Evolutionary conservation across 2,329 filamentous ascomycete genomes (phyloP).

Genomic region (Cryphonectria parasitica): DNA sequence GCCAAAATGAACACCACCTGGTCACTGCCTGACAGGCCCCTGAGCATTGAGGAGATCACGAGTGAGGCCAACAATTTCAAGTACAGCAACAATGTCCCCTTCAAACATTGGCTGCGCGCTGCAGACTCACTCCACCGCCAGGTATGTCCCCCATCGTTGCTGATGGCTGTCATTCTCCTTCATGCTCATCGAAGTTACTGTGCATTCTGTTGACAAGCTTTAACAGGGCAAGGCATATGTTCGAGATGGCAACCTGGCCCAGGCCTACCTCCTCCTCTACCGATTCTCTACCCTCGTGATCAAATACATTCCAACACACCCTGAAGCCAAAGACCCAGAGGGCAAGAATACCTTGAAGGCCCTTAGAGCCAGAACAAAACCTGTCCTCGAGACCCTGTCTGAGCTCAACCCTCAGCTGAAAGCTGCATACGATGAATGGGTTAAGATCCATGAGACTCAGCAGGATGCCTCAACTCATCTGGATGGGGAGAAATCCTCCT

Average conservation of each 20-base stretch:
- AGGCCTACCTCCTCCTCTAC: constrained; percentile 90
- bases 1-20: constrained; percentile 37
- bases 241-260: constrained; percentile 81
- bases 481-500: constrained; percentile 38
- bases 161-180: not conserved
- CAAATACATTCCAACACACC: constrained; percentile 74
- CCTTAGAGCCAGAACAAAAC: constrained; percentile 53
- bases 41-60: constrained; percentile 78
- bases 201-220: not conserved
- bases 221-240: constrained; percentile 80
- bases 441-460: constrained; percentile 53
- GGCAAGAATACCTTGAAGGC: constrained; percentile 65
- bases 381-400: constrained; percentile 74
- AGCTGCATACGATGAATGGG: constrained; percentile 70
- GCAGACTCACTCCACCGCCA: constrained; percentile 80
- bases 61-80: constrained; percentile 77
- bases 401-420: constrained; percentile 78
- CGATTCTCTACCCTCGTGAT: constrained; percentile 86
- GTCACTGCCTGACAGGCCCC: constrained; percentile 55
- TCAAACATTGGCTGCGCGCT: constrained; percentile 82
- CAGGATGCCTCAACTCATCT: constrained; percentile 31
- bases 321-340: constrained; percentile 70
- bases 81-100: constrained; percentile 75
- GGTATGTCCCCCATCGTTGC: constrained; percentile 52
- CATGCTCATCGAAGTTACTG: too few species aligned